A percentile compares a stretch with the other conserved stretches of the same genome.
Evolutionary conservation across 2,329 filamentous ascomycete genomes (phyloP).

Genomic region (Mariannaea elegans): DNA sequence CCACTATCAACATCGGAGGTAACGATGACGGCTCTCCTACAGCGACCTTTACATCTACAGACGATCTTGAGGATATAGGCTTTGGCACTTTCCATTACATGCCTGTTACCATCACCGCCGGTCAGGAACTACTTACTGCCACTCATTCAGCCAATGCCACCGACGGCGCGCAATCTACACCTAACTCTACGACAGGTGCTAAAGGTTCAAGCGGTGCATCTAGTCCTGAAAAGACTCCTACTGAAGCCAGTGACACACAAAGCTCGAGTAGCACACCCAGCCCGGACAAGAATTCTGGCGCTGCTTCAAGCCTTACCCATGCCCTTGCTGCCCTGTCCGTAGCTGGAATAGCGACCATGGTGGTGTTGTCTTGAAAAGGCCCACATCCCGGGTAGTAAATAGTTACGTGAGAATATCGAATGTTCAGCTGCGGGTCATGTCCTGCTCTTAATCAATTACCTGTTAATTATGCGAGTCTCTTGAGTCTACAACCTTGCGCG

Average conservation of each 20-base stretch:
- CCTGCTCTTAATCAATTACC: no score
- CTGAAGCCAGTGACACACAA: neutral
- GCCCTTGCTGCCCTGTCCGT: neutral
- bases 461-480: no score
- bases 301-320: neutral
- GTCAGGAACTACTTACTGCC: slow-evolving; percentile 11
- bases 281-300: slow-evolving; percentile 4
- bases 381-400: no score
- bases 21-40: slow-evolving; percentile 11
- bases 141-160: neutral
- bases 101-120: slow-evolving; percentile 19
- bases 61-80: neutral
- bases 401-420: no score
- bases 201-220: neutral
- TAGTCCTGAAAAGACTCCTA: no score
- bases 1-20: slow-evolving; percentile 12
- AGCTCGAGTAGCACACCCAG: slow-evolving; percentile 2
- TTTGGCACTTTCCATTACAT: neutral
- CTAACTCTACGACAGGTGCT: neutral
- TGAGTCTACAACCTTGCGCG: no score
- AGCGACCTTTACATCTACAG: neutral
- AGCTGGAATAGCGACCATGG: neutral
- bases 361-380: neutral
- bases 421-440: no score
- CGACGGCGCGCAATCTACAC: neutral